Evolutionary conservation across 164 flowering plant species (phyloP), one percentile per base, ranked within the genome.

Genomic region (Vitis rotundifolia): DNA sequence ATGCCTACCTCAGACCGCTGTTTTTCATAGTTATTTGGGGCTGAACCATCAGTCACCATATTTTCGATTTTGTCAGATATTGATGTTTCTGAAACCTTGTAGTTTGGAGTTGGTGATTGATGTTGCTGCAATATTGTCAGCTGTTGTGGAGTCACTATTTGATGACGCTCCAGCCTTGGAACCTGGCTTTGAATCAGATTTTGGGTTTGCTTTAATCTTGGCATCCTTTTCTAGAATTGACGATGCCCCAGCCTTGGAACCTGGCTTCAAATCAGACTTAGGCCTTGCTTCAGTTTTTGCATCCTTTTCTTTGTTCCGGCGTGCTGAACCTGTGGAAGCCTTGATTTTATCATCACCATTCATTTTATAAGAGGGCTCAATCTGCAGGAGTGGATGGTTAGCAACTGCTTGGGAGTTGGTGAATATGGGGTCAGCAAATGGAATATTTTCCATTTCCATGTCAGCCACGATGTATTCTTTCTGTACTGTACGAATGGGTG

Each of bases 401-500:
- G 69, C 14, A 28, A 79, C 73, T 59, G 81, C 74, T 62, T 81
- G 63, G 15, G 78, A 16, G 54, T 75, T 70, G 22, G 75, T 67
- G 66, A 71, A 72, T 48, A 74, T 64, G 51, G 69, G 59, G 49
- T 77, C 78, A 49, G 68, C 18, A 51, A 61, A 67, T 68, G 76
- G 68, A 44, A 68, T 37, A 51, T 14, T 60, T 12, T 66, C 26
- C 72, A 19, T 18, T 18, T 60, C 47, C 72, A 88, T 26, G 74
- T 90, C 98, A 5, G 89, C 74, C 19, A 90, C 94, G 67, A 76
- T 83, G 47, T 86, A 87, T 59, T 88, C 73, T 79, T 92, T 91
- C 80, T 92, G 98, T 68, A 95, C 79, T 8, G 98, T 92, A 47
- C 98, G 97, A 65, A 95, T 88, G 52, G 98, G 99, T 44, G 99